Evolutionary conservation across 2,329 filamentous ascomycete genomes (phyloP).

Genomic region (Fusarium sp.): DNA sequence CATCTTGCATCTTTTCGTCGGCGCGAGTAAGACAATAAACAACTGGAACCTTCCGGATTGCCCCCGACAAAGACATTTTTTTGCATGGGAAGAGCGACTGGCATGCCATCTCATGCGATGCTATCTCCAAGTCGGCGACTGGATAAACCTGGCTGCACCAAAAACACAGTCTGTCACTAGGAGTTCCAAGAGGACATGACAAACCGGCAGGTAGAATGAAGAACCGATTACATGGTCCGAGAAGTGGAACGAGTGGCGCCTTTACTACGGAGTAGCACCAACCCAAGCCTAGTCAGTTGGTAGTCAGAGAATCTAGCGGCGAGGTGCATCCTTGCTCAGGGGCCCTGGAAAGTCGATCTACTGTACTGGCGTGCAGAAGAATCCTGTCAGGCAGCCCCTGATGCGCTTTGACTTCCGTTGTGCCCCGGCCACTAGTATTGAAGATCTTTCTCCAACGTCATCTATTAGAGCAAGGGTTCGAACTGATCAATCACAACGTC

Average conservation of each 20-base stretch:
- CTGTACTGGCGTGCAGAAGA: not conserved
- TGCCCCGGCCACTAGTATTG: not conserved
- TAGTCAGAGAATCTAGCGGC: not conserved
- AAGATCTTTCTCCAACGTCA: not conserved
- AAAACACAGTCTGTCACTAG: not conserved
- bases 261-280: not conserved
- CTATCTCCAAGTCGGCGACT: not conserved
- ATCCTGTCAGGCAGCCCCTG: not conserved
- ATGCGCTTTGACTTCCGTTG: not conserved
- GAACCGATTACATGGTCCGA: not conserved
- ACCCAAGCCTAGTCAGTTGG: not conserved
- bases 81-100: not conserved
- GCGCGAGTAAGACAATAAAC: not conserved
- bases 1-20: not conserved
- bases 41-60: not conserved
- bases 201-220: not conserved
- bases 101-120: not conserved
- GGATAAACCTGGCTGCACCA: not conserved
- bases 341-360: not conserved
- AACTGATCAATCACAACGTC: not conserved
- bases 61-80: not conserved
- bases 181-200: not conserved
- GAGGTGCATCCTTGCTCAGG: not conserved
- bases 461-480: not conserved
- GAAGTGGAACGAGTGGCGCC: conserved; percentile 5